Evolutionary conservation across 163 green algal species (phyloP), one percentile per base, ranked within the genome.

Genomic region (Chlamydomonas reinhardtii): DNA sequence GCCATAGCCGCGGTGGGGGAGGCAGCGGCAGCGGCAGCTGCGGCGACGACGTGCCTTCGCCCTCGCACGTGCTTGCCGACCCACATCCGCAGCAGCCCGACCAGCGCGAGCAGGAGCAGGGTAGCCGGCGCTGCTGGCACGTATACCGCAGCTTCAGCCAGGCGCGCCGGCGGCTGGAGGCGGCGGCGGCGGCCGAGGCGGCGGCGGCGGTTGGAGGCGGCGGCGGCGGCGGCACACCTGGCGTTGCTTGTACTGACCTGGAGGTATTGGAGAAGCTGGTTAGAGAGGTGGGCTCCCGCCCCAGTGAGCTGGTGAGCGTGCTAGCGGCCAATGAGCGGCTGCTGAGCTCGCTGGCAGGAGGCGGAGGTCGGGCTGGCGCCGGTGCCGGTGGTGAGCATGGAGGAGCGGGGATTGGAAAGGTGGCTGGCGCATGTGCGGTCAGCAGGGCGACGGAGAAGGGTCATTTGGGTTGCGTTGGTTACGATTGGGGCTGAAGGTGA

Each of bases 51-150:
- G 39, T 14, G 39, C 39, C n/a, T n/a, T n/a, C 39, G 39, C 8
- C 34, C 12, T 12, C 35, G 43, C 4, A 12, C 12, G 12, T 54
- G 43, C 43, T n/a, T 54, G 43, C 43, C 11, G 11, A 54, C 11
- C 43, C 6, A 54, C 11, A 54, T 54, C 43, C 6, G 6, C 8
- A 54, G 6, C 43, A 6, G 43, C 6, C 43, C 6, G 6, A 6
- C 8, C 43, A 54, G 43, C 43, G 8, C 8, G 43, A 54, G 43
- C 11, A 54, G 8, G 43, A 54, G 43, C 43, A 11, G 43, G 8
- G 43, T 43, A 6, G 27, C 22, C n/a, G 66, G 19, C 39, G 69
- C 39, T 86, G 80, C 80, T 79, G 80, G 80, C 80, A 86, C 54
- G 29, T 86, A 6, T 79, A 86, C 35, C 70, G 70, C 25, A 80